Conservation (phyloP, 208 protist genomes). For the Trypanosoma caninum region DNA sequence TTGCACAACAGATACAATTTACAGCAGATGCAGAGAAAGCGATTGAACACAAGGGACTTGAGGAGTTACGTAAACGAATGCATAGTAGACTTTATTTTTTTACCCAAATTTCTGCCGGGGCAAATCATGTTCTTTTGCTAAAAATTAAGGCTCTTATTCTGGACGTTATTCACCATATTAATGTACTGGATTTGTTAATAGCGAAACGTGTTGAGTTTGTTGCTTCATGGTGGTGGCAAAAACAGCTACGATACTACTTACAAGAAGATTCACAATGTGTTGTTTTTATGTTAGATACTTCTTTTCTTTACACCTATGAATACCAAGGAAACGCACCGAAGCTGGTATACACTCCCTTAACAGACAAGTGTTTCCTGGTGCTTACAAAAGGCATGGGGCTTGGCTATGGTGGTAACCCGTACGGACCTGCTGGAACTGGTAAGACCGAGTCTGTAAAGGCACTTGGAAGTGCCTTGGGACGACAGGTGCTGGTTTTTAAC, state of each 20-base stretch:
- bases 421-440: conserved; percentile 96
- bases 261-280: conserved; percentile 50
- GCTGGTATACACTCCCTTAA: conserved; percentile 93
- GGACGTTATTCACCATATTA: conserved; percentile 95
- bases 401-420: conserved; percentile 96
- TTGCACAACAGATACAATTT: conserved; percentile 86
- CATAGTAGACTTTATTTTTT: conserved; percentile 59
- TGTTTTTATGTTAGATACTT: conserved; percentile 91
- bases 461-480: conserved; percentile 88
- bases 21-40: conserved; percentile 59
- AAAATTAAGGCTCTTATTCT: conserved; percentile 95
- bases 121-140: conserved; percentile 44
- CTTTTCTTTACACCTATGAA: conserved; percentile 96
- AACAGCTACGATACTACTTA: conserved; percentile 96
- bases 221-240: conserved; percentile 95
- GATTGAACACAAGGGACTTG: conserved; percentile 35
- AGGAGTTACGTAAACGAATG: conserved; percentile 29
- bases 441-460: conserved; percentile 98
- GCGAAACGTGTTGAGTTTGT: conserved; percentile 36
- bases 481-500: conserved; percentile 95
- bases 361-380: conserved; percentile 95
- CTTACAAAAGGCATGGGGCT: conserved; percentile 97
- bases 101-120: conserved; percentile 47
- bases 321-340: conserved; percentile 94
- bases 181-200: conserved; percentile 89